Evolutionary conservation across 78 protist species (phyloP), one percentile per base, ranked within the genome.

Genomic region (Dictyostelium purpureum): DNA sequence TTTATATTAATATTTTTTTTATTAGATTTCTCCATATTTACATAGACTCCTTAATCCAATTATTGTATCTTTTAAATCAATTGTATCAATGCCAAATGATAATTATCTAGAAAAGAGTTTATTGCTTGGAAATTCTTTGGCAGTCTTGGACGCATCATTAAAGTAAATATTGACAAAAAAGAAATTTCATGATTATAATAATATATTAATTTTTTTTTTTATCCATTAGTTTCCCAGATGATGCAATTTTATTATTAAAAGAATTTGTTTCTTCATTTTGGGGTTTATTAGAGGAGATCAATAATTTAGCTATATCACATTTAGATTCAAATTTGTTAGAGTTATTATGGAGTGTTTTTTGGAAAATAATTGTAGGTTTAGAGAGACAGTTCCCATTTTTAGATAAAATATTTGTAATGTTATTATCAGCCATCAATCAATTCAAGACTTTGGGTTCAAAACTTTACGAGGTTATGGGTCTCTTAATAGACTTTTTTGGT

Each of bases 141-240:
- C 57, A 40, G 35, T 85, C 35, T 73, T 85, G 61, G 61, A 70
- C 52, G 38, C 92, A 59, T 28, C 79, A 45, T 61, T 85, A 73
- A 71, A 71, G 90, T 83, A 83, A n/a, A 70, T 71, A 0, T 14
- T 19, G 3, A 49, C 24, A 35, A 65, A 18, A 19, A 5, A 21
- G 10, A 57, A 21, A 57, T 57, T 18, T 21, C 5, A 21, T 5
- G 33, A 21, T 19, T 21, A 5, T 57, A 19, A 57, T 11, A 57
- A 19, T n/a, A 31, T 65, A 26, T 18, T 18, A 31, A 16, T 65
- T 65, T 18, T 35, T 65, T 35, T 45, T 26, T 35, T 79, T 31
- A 47, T 33, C 31, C 21, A 28, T 31, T 49, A 85, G 82, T 31
- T 71, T 85, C 1, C 79, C 82, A 45, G 92, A 85, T 24, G 82